phyloP scores from a whole-genome alignment of 495 filamentous ascomycete genomes.

The Opeltia flavorubescens region DNA sequence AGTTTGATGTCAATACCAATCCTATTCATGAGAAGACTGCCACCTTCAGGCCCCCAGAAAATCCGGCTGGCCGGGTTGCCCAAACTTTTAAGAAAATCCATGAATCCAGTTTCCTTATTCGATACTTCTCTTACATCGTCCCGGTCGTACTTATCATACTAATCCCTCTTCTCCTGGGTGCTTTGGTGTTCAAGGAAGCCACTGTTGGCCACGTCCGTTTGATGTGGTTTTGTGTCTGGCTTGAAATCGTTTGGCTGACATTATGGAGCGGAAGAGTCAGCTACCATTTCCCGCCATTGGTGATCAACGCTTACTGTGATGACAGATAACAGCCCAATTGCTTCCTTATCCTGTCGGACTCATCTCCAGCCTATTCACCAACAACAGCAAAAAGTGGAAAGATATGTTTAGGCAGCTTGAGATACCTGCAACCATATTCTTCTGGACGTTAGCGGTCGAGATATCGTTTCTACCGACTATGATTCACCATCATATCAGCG shows the following conservation, averaged over 20 bases:
- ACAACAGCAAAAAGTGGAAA: slow-evolving; percentile 86
- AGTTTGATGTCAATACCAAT: slow-evolving; percentile 67
- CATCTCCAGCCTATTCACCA: slow-evolving; percentile 63
- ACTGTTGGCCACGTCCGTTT: slow-evolving; percentile 64
- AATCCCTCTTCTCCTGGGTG: slow-evolving; percentile 69
- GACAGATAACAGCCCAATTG: slow-evolving; percentile 55
- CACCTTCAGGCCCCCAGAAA: slow-evolving; percentile 52
- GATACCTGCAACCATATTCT: slow-evolving; percentile 72
- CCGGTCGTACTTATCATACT: slow-evolving; percentile 62
- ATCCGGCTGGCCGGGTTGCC: slow-evolving; percentile 46
- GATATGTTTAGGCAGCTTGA: slow-evolving; percentile 82
- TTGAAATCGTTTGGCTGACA: slow-evolving; percentile 85
- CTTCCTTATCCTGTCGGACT: slow-evolving; percentile 54
- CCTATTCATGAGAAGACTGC: slow-evolving; percentile 58
- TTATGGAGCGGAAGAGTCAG: slow-evolving; percentile 65
- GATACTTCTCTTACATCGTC: slow-evolving; percentile 78
- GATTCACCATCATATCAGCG: slow-evolving; percentile 60
- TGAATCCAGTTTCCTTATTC: slow-evolving; percentile 60
- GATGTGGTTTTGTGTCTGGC: slow-evolving; percentile 89
- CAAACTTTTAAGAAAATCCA: slow-evolving; percentile 54
- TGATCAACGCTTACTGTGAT: background rate
- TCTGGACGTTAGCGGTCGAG: slow-evolving; percentile 82
- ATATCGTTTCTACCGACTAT: slow-evolving; percentile 43
- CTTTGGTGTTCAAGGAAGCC: slow-evolving; percentile 46
- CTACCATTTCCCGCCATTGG: background rate